Base-by-base conservation (phyloP, 108 stramenopile genomes). In the Cyclotella kingstonii region DNA sequence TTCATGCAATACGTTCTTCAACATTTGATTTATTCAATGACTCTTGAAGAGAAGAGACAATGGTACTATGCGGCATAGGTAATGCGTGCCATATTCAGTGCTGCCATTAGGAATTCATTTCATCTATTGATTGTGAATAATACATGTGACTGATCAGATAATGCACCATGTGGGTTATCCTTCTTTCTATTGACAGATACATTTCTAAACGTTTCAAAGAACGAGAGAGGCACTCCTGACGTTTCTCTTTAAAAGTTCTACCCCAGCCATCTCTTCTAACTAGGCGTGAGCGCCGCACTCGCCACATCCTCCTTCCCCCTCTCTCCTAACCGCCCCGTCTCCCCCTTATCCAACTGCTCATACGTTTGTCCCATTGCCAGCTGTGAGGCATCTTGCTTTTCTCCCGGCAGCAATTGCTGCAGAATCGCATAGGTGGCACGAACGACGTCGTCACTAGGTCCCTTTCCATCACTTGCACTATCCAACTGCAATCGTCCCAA, bases 281-380 rank as follows among this genome's bases (percentile, higher is more conserved):
- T 38, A 34, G 59, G 59, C 11, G 47, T 26, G 48, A 62, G 40
- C 7, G 36, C 60, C 14, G 48, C 60, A 38, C 28, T 11, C 2
- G 29, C 65, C 27, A 58, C 67, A 31, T 86, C 57, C 71, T 91
- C 90, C 49, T 63, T 59, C 3, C 87, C 90, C 49, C 77, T 73
- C 63, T 77, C 60, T n/a, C 90, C 90, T 33, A 91, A 68, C 26
- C 90, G 68, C 47, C 90, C 90, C 5, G 59, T 75, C 63, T 86
- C 81, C 15, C 73, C 85, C 35, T 72, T 66, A 66, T 94, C 92
- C 19, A 90, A 46, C 70, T 94, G 85, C 41, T 94, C 92, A 63
- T 90, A 94, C 5, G 87, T 87, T 42, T 90, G 89, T 21, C 92
- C 92, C 87, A 94, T 90, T 9, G 88, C 92, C 40, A 94, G 61